Evolutionary conservation across 2,329 filamentous ascomycete genomes (phyloP), one percentile per base, ranked within the genome.

Genomic region (Huntiella omanensis): DNA sequence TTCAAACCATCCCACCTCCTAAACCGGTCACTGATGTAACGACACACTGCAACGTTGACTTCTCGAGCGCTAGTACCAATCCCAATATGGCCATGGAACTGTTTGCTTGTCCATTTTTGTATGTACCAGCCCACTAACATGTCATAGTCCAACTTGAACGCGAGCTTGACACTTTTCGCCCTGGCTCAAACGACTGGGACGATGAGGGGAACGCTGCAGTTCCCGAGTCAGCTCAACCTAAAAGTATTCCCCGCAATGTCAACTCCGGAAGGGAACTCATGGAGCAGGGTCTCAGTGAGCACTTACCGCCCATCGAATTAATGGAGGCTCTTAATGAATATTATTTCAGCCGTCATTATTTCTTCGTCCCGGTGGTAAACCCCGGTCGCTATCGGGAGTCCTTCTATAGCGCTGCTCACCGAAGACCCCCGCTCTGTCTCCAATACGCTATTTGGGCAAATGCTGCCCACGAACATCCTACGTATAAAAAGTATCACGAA

Each of bases 381-480:
- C 76, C 76, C 33, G 73, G 73, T 13, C 75, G 83, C 34, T 94
- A 85, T 57, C 65, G 81, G 50, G 75, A 81, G 28, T 72, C 80
- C 3, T 79, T 91, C 61, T 80, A 87, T 55, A 67, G 67, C 2
- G 69, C 78, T 2, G 77, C 83, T 1, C 71, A 82, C 48, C 75
- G 80, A 67, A 78, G 83, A 48, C 87, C 88, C 2, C 83, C 87
- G 1, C 75, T 92, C 56, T 83, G 76, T 55, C 63, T 95, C 37
- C 74, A 87, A 55, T 95, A 95, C 60, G 80, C 78, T 17, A 83
- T 95, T 58, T 94, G 86, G 85, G 73, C 78, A n/a, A 65, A 83
- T 54, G 83, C 83, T 6, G 76, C 85, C 4, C 72, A 75, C 11
- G 67, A 78, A 1, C 74, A 78, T 32, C 71, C 82, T 36, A 84